A percentile compares a stretch with the other conserved stretches of the same genome.
phyloP scores from a whole-genome alignment of 805 yeast genomes.

The Maudiozyma serrabonitensis region DNA sequence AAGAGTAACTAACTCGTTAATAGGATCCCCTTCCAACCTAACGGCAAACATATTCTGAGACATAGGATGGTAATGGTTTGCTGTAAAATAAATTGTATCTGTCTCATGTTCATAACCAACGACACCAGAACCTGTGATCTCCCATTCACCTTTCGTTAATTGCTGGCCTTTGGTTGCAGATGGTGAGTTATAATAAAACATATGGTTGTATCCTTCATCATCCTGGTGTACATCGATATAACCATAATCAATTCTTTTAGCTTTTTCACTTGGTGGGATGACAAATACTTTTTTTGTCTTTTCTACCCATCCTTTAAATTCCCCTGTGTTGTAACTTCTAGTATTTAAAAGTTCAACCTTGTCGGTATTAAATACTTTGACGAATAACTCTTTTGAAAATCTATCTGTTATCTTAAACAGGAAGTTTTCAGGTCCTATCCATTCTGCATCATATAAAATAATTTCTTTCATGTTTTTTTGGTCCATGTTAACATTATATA shows the following conservation, averaged over 20 bases:
- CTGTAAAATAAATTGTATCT: slow-evolving; percentile 43
- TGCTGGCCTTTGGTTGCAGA: slow-evolving; percentile 32
- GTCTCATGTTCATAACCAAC: slow-evolving; percentile 39
- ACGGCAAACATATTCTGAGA: slow-evolving; percentile 53
- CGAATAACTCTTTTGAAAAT: slow-evolving; percentile 45
- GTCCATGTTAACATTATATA: slow-evolving; percentile 18
- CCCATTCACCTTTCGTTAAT: slow-evolving; percentile 42
- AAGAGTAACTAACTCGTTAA: slow-evolving; percentile 4
- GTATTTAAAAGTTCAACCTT: slow-evolving; percentile 29
- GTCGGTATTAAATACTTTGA: slow-evolving; percentile 35
- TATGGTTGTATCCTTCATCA: slow-evolving; percentile 46
- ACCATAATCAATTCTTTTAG: slow-evolving; percentile 34
- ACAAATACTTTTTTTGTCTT: slow-evolving; percentile 34
- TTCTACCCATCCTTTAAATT: slow-evolving; percentile 52
- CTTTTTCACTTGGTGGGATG: slow-evolving; percentile 30
- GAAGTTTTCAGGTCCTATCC: slow-evolving; percentile 44
- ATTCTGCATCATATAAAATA: slow-evolving; percentile 51
- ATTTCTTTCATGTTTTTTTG: slow-evolving; percentile 31
- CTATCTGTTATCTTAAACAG: slow-evolving; percentile 56
- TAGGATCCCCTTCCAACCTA: slow-evolving; percentile 22
- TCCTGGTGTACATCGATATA: slow-evolving; percentile 54
- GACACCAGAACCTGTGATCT: slow-evolving; percentile 38
- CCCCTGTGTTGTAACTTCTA: slow-evolving; percentile 36
- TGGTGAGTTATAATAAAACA: slow-evolving; percentile 48
- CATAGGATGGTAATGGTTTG: slow-evolving; percentile 38